Conservation (phyloP, 306 rosid genomes). For the Rosa persica region DNA sequence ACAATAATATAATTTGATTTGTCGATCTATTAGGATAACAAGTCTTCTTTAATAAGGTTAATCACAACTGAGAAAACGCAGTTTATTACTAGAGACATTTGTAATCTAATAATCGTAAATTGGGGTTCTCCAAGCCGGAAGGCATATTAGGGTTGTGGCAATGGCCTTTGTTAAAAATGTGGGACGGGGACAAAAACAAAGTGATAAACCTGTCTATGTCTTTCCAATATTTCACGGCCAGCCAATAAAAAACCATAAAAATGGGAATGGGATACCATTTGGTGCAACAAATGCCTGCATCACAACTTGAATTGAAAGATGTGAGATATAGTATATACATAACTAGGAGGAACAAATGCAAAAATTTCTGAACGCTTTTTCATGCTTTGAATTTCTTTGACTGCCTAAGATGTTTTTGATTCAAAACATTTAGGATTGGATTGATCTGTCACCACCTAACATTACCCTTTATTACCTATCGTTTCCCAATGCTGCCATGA, state of each 20-base stretch:
- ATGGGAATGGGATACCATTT: conserved; percentile 13
- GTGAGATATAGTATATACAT: neutral
- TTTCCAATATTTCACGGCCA: neutral
- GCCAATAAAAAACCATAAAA: conserved; percentile 9
- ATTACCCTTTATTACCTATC: conserved; percentile 33
- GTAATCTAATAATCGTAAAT: neutral
- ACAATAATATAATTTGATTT: neutral
- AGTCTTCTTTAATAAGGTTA: neutral
- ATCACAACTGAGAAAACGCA: neutral
- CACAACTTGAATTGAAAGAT: conserved; percentile 5
- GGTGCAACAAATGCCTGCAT: conserved; percentile 15
- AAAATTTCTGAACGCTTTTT: conserved; percentile 18
- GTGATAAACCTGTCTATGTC: conserved; percentile 12
- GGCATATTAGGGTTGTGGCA: neutral
- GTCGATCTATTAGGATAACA: neutral
- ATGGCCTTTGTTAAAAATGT: neutral
- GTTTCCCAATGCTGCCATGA: conserved; percentile 34
- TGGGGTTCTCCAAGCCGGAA: too few species aligned
- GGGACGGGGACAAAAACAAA: conserved; percentile 1
- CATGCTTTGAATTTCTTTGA: conserved; percentile 15
- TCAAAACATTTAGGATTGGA: neutral
- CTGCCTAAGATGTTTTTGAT: conserved; percentile 4
- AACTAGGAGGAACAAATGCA: neutral
- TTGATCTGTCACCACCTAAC: conserved; percentile 28
- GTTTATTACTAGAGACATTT: neutral